phyloP scores from a whole-genome alignment of 208 protist genomes.

The Sergeia podlipaevii region DNA sequence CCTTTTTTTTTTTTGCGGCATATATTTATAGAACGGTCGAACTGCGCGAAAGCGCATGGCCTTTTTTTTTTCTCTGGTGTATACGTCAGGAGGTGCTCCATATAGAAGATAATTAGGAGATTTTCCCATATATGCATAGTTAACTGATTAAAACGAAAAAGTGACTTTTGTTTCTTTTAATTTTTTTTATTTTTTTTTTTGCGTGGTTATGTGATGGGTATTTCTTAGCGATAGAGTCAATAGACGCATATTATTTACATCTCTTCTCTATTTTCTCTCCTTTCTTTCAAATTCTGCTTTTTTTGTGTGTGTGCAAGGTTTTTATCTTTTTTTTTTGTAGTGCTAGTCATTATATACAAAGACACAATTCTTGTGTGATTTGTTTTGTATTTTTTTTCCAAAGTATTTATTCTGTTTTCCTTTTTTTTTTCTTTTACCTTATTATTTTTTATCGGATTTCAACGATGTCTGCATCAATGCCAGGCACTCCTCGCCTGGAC shows the following conservation, averaged over 20 bases:
- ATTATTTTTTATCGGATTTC: constrained; percentile 3
- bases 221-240: not conserved
- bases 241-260: too few species aligned
- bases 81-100: too few species aligned
- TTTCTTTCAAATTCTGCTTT: constrained; percentile 7
- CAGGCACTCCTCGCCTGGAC: constrained; percentile 12
- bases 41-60: too few species aligned
- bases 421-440: constrained; percentile 15
- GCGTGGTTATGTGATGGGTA: not conserved
- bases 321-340: constrained; percentile 6
- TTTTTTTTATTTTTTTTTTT: constrained; percentile 1
- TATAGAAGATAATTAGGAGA: too few species aligned
- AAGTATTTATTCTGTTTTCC: not conserved
- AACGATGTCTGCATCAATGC: constrained; percentile 10
- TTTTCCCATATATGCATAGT: too few species aligned
- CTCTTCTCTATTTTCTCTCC: constrained; percentile 6
- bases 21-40: too few species aligned
- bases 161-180: not conserved
- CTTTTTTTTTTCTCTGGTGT: not conserved
- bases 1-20: constrained; percentile 3
- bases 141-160: too few species aligned
- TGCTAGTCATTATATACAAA: constrained; percentile 4
- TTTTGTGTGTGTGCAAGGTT: not conserved
- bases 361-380: constrained; percentile 1
- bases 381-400: not conserved